Evolutionary conservation across 208 protist genomes (phyloP).

Genomic region (Endotrypanum monterogeii): DNA sequence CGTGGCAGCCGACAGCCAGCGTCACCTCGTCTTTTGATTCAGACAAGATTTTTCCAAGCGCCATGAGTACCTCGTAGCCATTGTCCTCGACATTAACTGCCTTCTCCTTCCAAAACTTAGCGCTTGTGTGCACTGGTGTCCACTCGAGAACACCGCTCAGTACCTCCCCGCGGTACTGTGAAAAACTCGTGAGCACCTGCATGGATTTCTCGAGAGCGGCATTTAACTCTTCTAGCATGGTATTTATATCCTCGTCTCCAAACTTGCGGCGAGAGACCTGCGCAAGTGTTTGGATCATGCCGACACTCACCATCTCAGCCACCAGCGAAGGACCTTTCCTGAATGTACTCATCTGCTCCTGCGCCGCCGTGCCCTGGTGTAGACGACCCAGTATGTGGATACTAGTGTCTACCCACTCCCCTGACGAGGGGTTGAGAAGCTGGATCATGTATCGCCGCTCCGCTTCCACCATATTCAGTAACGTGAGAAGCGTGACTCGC

Average conservation of each 20-base stretch:
- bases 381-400: constrained; percentile 48
- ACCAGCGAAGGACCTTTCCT: constrained; percentile 72
- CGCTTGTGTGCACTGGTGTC: constrained; percentile 92
- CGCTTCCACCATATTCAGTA: constrained; percentile 85
- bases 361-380: constrained; percentile 25
- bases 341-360: constrained; percentile 29
- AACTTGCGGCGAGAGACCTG: constrained; percentile 87
- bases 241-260: constrained; percentile 89
- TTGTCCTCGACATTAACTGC: constrained; percentile 87
- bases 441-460: constrained; percentile 65
- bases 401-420: constrained; percentile 50
- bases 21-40: constrained; percentile 60
- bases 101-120: constrained; percentile 95
- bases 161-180: constrained; percentile 92
- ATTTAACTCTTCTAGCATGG: constrained; percentile 66
- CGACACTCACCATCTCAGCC: constrained; percentile 90
- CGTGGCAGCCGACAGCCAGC: constrained; percentile 90
- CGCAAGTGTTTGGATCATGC: constrained; percentile 88
- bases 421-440: constrained; percentile 47
- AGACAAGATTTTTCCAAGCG: constrained; percentile 83
- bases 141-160: constrained; percentile 88
- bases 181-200: constrained; percentile 91
- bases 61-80: constrained; percentile 89
- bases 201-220: constrained; percentile 81
- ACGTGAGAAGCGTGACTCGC: constrained; percentile 83